Percentiles rank a stretch among this genome's conserved stretches.
Conservation (phyloP, 2,329 filamentous ascomycete genomes). For the Hypomyces perniciosus region DNA sequence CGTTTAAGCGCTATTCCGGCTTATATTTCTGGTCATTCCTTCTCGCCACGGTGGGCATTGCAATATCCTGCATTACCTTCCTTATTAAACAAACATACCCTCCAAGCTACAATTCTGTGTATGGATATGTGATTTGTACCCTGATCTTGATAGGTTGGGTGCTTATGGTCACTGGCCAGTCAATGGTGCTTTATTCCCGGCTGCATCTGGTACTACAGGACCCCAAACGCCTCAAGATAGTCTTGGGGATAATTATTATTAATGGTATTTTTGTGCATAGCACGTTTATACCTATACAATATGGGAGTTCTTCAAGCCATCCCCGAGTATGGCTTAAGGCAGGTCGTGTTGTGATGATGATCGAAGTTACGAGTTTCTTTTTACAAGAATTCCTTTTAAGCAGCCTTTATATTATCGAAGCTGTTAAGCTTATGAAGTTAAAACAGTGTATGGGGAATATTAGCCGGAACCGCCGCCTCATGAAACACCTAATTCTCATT, state of each 20-base stretch:
- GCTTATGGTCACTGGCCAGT: slow-evolving; percentile 22
- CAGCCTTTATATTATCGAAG: slow-evolving; percentile 47
- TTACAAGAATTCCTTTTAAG: slow-evolving; percentile 51
- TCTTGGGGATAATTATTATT: slow-evolving; percentile 52
- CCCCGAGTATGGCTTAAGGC: slow-evolving; percentile 17
- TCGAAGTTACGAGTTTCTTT: slow-evolving; percentile 52
- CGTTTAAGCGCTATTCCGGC: slow-evolving; percentile 29
- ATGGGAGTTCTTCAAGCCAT: slow-evolving; percentile 38
- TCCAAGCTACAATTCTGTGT: background rate
- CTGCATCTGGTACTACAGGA: slow-evolving; percentile 54
- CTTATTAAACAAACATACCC: slow-evolving; percentile 32
- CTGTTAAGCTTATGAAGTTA: slow-evolving; percentile 41
- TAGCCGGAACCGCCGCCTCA: slow-evolving; percentile 19
- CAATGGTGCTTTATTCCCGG: slow-evolving; percentile 27
- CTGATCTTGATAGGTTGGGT: slow-evolving; percentile 25
- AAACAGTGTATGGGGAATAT: slow-evolving; percentile 28
- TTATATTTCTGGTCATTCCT: slow-evolving; percentile 37
- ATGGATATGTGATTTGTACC: slow-evolving; percentile 19
- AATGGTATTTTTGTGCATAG: slow-evolving; percentile 49
- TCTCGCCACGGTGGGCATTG: slow-evolving; percentile 28
- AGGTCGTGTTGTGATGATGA: slow-evolving; percentile 46
- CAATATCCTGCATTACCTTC: slow-evolving; percentile 38
- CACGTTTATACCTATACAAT: slow-evolving; percentile 49
- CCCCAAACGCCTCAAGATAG: slow-evolving; percentile 38
- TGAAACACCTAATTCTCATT: slow-evolving; percentile 34